Evolutionary conservation across 1,139 yeast genomes (phyloP), one percentile per base, ranked within the genome.

Genomic region (Meyerozyma sp.): DNA sequence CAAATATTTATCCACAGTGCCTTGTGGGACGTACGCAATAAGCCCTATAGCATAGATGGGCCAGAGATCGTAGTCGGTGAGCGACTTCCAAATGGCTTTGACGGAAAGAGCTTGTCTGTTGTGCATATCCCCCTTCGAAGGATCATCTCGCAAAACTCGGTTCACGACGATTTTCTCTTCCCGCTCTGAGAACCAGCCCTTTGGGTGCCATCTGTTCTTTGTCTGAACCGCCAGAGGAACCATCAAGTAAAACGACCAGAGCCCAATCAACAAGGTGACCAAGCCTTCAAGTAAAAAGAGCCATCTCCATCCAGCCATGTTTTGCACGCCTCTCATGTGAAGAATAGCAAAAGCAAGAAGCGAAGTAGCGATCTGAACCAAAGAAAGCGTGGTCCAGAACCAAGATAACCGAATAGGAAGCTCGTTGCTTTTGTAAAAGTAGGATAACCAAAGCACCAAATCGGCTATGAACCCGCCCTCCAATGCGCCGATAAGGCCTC

Each of bases 391-490:
- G 27, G 55, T 54, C 49, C 58, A 59, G 40, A 61, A 53, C 40
- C 54, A 50, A 23, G 61, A 54, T 30, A 63, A 54, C 38, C 68
- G 49, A 8, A 57, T 47, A 21, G 65, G 59, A 32, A 63, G 50
- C 44, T 64, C 68, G 37, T 55, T 55, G 36, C 57, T 50, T 35
- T 57, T 53, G 53, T 59, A 64, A 46, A 62, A 64, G 41, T 62
- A 56, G 36, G 63, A 55, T 40, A 63, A 53, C 58, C 55, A 56
- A 32, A 57, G 50, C n/a, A 62, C 61, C 39, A 59, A 52, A 39
- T 65, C 70, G 37, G 67, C 63, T 40, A 65, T 60, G 43, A 65
- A 63, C 1, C 69, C 68, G 44, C 68, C 62, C 50, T 65, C 63
- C 23, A 63, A 51, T 8, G 53, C 46, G 8, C 67, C 70, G 32